A percentile compares a stretch with the other conserved stretches of the same genome.
These are phyloP conservation scores for Candida tibetensis DNA, from an alignment of 805 yeast genomes.

Conservation along the genomic window DNA sequence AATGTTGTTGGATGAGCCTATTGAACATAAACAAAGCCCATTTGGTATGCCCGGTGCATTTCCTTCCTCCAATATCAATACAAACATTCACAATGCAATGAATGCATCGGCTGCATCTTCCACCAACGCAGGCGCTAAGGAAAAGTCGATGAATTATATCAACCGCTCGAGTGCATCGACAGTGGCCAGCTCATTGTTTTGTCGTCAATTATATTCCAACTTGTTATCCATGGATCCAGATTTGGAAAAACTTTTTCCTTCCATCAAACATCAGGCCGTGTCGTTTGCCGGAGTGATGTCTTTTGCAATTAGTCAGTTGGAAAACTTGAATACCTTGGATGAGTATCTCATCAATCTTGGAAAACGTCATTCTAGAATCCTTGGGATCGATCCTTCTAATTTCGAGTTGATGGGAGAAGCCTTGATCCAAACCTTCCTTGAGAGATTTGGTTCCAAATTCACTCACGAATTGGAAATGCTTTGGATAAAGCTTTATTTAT, in stretches of 20 bases:
- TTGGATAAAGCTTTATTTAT: slow-evolving; percentile 70
- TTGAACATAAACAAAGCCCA: slow-evolving; percentile 14
- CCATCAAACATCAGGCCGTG: slow-evolving; percentile 73
- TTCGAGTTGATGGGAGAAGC: slow-evolving; percentile 76
- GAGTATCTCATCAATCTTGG: slow-evolving; percentile 63
- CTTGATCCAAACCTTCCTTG: slow-evolving; percentile 62
- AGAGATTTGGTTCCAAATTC: slow-evolving; percentile 54
- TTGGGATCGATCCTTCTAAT: slow-evolving; percentile 67
- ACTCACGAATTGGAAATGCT: slow-evolving; percentile 60
- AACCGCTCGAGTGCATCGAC: slow-evolving; percentile 15
- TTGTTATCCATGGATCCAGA: slow-evolving; percentile 57
- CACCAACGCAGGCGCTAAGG: slow-evolving; percentile 8
- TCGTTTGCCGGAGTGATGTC: slow-evolving; percentile 78
- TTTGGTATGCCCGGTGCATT: slow-evolving; percentile 38
- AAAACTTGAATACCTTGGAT: slow-evolving; percentile 54
- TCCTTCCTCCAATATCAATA: slow-evolving; percentile 13
- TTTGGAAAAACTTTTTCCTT: slow-evolving; percentile 66
- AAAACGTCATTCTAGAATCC: slow-evolving; percentile 69
- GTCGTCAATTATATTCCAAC: slow-evolving; percentile 74
- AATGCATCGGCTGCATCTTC: neutral
- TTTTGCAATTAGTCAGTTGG: slow-evolving; percentile 62
- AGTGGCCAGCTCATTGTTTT: slow-evolving; percentile 54
- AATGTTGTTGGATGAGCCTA: slow-evolving; percentile 36
- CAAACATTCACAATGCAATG: neutral
- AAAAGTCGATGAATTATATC: slow-evolving; percentile 12